These are phyloP conservation scores for Lenzites betulinus DNA, from an alignment of 768 basidiomycete species.

Conservation along the genomic window DNA sequence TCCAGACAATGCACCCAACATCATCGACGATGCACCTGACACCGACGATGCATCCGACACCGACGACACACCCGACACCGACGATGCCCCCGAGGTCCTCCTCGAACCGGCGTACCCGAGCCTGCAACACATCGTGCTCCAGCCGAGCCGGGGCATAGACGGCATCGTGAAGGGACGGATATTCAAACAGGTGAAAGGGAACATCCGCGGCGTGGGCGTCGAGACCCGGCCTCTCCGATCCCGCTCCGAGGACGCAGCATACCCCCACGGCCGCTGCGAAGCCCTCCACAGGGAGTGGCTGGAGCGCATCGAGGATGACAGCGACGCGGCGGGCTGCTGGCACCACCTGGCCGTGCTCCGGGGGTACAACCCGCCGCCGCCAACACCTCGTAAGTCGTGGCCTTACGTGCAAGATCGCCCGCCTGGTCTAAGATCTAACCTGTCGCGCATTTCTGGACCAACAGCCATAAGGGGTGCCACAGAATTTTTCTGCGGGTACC, in stretches of 20 bases:
- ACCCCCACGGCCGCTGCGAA: neutral
- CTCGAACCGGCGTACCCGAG: neutral
- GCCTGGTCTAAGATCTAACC: no score
- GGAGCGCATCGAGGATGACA: neutral
- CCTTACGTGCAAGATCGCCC: no score
- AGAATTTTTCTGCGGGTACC: no score
- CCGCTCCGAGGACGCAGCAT: neutral
- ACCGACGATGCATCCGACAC: no score
- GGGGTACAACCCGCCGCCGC: no score
- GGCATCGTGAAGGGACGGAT: no score
- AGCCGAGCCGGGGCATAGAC: neutral
- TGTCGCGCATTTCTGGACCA: no score
- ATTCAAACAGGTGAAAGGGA: neutral
- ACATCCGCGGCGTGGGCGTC: neutral
- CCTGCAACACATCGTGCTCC: neutral
- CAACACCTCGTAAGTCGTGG: no score
- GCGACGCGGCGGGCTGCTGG: neutral
- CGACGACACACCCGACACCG: no score
- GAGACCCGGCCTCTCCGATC: neutral
- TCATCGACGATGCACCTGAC: no score
- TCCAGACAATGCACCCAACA: no score
- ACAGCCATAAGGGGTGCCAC: no score
- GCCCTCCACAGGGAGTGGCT: neutral
- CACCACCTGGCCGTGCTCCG: neutral
- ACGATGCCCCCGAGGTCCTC: neutral